Conservation (phyloP, 164 flowering plant species). For the Aristolochia contorta region DNA sequence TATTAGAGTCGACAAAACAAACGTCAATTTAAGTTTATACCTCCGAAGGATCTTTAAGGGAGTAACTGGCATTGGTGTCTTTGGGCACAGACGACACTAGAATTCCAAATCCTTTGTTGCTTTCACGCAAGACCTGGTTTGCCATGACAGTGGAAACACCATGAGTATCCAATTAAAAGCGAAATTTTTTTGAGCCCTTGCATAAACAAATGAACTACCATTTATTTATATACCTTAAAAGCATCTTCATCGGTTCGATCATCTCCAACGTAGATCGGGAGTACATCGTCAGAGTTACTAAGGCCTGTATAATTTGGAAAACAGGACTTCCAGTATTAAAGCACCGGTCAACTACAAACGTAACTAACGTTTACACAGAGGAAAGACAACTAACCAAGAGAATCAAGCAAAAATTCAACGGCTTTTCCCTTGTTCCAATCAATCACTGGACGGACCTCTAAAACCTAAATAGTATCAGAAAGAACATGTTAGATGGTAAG, state of each 20-base stretch:
- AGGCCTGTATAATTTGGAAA: conserved; percentile 34
- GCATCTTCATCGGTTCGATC: conserved; percentile 97
- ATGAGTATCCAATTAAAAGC: background rate
- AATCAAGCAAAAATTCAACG: conserved; percentile 85
- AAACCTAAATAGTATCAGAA: conserved; percentile 42
- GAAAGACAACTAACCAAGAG: conserved; percentile 47
- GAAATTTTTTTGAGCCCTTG: background rate
- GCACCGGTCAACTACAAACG: background rate
- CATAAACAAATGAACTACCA: background rate
- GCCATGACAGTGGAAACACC: background rate
- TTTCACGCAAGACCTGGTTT: conserved; percentile 48
- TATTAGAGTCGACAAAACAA: background rate
- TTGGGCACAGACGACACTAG: conserved; percentile 73
- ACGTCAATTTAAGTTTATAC: conserved; percentile 16
- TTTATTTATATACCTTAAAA: conserved; percentile 56
- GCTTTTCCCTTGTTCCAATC: conserved; percentile 98
- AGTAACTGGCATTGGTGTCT: conserved; percentile 71
- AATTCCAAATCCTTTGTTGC: conserved; percentile 71
- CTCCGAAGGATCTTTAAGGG: conserved; percentile 79
- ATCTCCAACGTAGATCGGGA: conserved; percentile 90
- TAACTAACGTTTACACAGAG: background rate
- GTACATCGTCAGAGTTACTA: conserved; percentile 45
- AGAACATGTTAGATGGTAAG: background rate
- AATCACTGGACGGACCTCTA: conserved; percentile 91
- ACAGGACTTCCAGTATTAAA: background rate